Evolutionary conservation across 2,329 filamentous ascomycete genomes (phyloP).

Genomic region (Neofusicoccum laricinum): DNA sequence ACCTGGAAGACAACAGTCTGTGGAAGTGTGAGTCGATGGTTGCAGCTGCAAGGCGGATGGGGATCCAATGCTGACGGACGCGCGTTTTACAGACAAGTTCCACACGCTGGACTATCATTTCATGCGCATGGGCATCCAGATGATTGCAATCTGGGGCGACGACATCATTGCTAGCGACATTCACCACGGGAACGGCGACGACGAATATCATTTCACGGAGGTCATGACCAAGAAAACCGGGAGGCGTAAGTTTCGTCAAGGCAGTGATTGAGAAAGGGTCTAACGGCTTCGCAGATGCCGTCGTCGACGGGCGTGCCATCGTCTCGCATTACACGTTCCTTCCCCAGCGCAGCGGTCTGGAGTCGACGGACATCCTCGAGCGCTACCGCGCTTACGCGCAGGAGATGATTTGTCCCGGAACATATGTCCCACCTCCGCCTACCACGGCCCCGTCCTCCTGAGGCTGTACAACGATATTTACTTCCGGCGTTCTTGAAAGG

Average conservation of each 20-base stretch:
- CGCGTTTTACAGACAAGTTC: conserved; percentile 19
- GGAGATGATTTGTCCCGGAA: conserved; percentile 47
- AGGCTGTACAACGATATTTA: neutral
- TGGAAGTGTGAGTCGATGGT: conserved; percentile 15
- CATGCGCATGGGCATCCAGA: conserved; percentile 52
- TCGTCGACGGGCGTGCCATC: conserved; percentile 54
- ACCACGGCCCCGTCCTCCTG: too few relatives aligned
- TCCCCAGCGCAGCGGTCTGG: conserved; percentile 40
- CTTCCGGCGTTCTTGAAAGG: neutral
- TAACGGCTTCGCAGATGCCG: conserved; percentile 27
- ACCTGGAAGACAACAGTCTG: conserved; percentile 23
- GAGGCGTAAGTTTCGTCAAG: conserved; percentile 25
- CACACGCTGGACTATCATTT: conserved; percentile 48
- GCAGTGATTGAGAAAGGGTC: too few relatives aligned
- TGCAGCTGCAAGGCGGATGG: too few relatives aligned
- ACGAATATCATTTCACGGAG: conserved; percentile 45
- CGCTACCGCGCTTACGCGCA: conserved; percentile 54
- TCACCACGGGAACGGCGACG: conserved; percentile 47
- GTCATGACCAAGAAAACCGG: conserved; percentile 39
- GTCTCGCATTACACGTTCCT: conserved; percentile 54
- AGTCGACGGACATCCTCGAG: conserved; percentile 53
- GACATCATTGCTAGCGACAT: conserved; percentile 46
- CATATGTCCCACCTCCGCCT: neutral
- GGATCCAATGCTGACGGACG: neutral
- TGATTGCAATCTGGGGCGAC: conserved; percentile 53